A percentile compares a stretch with the other conserved stretches of the same genome.
Conservation (phyloP, 495 filamentous ascomycete genomes). For the Aspergillus baeticus region DNA sequence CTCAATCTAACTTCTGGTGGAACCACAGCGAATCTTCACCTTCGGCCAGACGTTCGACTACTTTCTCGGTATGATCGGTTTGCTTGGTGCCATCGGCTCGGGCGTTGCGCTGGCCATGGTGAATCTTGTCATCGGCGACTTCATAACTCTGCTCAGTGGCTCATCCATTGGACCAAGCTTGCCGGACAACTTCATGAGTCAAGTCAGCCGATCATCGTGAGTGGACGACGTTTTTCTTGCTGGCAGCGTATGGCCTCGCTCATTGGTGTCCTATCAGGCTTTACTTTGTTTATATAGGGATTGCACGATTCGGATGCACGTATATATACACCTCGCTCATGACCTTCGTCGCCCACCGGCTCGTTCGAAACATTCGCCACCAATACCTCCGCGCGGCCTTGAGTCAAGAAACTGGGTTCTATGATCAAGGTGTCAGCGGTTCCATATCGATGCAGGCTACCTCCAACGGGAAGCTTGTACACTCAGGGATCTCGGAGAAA, state of each 20-base stretch:
- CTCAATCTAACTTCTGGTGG: no score
- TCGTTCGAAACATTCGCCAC: not conserved
- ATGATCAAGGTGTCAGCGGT: constrained; percentile 85
- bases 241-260: no score
- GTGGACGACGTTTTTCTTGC: no score
- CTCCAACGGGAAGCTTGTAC: constrained; percentile 81
- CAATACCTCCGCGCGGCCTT: constrained; percentile 53
- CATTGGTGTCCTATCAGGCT: not conserved
- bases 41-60: not conserved
- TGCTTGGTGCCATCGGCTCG: not conserved
- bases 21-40: not conserved
- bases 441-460: constrained; percentile 92
- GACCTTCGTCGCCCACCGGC: not conserved
- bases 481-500: constrained; percentile 86
- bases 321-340: not conserved
- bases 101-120: not conserved
- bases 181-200: not conserved
- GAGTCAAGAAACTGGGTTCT: constrained; percentile 88
- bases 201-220: not conserved
- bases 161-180: not conserved
- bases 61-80: not conserved
- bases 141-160: not conserved
- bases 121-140: not conserved
- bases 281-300: not conserved
- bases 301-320: not conserved